Percentiles rank a stretch among this genome's conserved stretches.
Conservation (phyloP, 208 protist genomes). For the Leishmania arabica region DNA sequence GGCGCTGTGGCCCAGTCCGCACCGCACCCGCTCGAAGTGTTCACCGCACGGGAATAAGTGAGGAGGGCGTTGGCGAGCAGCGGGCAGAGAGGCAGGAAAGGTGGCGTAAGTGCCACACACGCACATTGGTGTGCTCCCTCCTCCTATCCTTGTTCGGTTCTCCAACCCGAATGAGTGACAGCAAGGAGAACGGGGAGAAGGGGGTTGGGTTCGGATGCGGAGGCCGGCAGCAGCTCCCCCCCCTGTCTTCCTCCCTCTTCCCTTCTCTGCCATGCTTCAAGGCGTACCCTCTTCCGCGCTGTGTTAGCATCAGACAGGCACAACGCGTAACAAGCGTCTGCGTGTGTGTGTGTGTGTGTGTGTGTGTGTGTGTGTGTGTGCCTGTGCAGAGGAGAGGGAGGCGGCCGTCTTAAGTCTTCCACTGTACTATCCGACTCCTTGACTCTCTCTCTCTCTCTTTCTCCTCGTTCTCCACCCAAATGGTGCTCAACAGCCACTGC, state of each 20-base stretch:
- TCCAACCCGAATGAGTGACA: too few species aligned
- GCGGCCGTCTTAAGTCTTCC: neutral
- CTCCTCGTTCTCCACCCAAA: neutral
- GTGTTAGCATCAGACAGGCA: neutral
- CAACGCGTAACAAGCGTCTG: neutral
- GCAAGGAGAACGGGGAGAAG: too few species aligned
- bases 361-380: neutral
- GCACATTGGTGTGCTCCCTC: neutral
- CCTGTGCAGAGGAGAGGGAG: neutral
- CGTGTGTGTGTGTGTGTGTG: neutral
- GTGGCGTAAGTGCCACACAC: neutral
- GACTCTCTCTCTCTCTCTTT: neutral
- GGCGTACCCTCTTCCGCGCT: neutral
- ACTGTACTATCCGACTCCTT: neutral
- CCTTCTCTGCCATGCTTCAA: neutral
- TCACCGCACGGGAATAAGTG: neutral
- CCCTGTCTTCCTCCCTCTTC: neutral
- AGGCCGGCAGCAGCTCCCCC: too few species aligned
- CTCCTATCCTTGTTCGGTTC: neutral
- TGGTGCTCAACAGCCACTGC: neutral
- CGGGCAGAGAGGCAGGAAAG: neutral
- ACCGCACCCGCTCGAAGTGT: too few species aligned
- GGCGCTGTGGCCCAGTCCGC: neutral
- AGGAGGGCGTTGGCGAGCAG: neutral
- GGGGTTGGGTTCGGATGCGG: too few species aligned